These are phyloP conservation scores for Peterozyma toletana DNA, from an alignment of 805 yeast species.

Conservation along the genomic window DNA sequence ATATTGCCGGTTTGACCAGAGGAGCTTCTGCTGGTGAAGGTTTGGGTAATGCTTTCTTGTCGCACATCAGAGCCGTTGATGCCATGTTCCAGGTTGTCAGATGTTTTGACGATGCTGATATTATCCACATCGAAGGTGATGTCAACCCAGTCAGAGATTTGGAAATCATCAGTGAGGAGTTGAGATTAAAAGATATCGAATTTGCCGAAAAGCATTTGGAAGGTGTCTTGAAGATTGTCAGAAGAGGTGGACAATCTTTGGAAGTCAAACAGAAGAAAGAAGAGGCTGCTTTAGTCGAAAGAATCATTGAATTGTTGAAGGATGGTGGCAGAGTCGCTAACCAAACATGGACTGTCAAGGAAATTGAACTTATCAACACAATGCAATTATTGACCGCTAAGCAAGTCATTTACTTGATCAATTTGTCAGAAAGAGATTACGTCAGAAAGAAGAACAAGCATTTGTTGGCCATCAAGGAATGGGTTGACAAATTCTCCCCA, in stretches of 20 bases:
- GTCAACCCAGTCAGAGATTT: constrained; percentile 62
- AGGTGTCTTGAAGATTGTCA: constrained; percentile 47
- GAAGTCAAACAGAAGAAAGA: constrained; percentile 60
- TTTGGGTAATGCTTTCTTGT: constrained; percentile 64
- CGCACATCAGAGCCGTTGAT: constrained; percentile 65
- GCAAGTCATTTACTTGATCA: constrained; percentile 75
- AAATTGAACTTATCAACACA: constrained; percentile 59
- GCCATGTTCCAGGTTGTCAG: constrained; percentile 66
- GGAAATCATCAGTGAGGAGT: constrained; percentile 57
- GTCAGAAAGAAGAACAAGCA: constrained; percentile 44
- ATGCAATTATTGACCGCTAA: constrained; percentile 79
- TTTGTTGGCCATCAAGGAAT: constrained; percentile 40
- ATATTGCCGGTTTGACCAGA: constrained; percentile 64
- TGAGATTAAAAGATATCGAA: constrained; percentile 61
- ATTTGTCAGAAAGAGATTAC: constrained; percentile 68
- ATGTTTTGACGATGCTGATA: constrained; percentile 56
- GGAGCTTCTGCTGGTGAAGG: constrained; percentile 65
- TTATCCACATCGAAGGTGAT: constrained; percentile 57
- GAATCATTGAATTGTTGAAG: constrained; percentile 56
- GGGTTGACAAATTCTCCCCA: constrained; percentile 67
- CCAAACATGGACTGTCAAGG: constrained; percentile 53
- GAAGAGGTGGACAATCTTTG: constrained; percentile 58
- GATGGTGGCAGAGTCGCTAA: constrained; percentile 56
- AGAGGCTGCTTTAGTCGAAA: constrained; percentile 50
- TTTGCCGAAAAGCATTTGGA: constrained; percentile 65